Conservation (phyloP, 345 rosid species). For the Pugionium cornutum region DNA sequence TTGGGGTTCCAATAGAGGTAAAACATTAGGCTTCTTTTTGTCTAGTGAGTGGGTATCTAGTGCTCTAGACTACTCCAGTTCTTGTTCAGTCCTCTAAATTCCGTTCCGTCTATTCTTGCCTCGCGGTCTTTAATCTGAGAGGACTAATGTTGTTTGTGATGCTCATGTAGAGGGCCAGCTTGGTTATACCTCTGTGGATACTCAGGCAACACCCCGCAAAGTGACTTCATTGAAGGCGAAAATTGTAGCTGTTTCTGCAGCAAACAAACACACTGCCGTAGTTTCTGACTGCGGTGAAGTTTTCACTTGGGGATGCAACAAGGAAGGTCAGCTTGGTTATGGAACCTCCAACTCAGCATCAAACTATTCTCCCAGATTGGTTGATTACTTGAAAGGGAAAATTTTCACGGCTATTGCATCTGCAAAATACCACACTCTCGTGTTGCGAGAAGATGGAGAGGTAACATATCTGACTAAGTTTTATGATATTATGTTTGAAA, state of each 20-base stretch:
- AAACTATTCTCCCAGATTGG: constrained; percentile 88
- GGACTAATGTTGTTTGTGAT: constrained; percentile 30
- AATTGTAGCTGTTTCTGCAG: constrained; percentile 91
- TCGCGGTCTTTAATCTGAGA: not conserved
- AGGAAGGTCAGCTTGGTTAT: constrained; percentile 98
- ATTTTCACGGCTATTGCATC: constrained; percentile 59
- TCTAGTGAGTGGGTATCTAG: too few relatives aligned
- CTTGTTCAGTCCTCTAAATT: too few relatives aligned
- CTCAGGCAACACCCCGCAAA: constrained; percentile 96
- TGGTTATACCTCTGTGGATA: constrained; percentile 93
- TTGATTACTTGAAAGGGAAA: constrained; percentile 90
- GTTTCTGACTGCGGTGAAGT: constrained; percentile 91
- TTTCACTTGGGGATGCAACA: constrained; percentile 97
- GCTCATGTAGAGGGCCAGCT: constrained; percentile 88
- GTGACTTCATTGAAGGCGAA: constrained; percentile 72
- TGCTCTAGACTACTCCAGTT: too few relatives aligned
- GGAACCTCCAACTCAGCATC: constrained; percentile 99
- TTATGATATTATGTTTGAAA: not conserved
- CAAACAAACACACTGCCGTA: constrained; percentile 93
- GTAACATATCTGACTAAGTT: constrained; percentile 40
- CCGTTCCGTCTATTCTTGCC: not conserved
- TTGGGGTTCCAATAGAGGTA: constrained; percentile 99
- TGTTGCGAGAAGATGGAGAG: constrained; percentile 84
- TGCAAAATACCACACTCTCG: constrained; percentile 90
- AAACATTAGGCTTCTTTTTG: not conserved